Conservation (phyloP, 129 eudicot species). For the Saussurea involucrata region DNA sequence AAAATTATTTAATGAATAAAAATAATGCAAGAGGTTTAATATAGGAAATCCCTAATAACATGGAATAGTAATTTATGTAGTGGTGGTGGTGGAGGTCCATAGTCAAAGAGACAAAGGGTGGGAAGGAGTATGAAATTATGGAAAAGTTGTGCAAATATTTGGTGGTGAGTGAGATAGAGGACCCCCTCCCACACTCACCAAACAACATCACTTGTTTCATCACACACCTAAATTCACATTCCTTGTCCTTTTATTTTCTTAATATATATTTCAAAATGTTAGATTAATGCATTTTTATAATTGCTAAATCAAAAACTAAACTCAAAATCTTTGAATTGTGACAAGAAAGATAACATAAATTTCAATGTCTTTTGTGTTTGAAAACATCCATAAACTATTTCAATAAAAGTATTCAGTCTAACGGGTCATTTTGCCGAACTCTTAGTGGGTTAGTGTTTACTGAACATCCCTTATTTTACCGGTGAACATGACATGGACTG, state of each 20-base stretch:
- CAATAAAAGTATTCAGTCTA: too few species aligned
- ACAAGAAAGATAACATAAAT: too few species aligned
- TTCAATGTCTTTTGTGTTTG: too few species aligned
- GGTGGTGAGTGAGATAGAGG: conserved; percentile 43
- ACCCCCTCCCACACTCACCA: conserved; percentile 36
- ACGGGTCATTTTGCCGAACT: too few species aligned
- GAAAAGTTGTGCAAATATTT: conserved; percentile 38
- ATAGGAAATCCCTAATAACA: conserved; percentile 21
- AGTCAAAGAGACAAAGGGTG: conserved; percentile 43
- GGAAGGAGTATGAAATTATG: conserved; percentile 36
- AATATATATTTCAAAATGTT: conserved; percentile 1
- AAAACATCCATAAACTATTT: too few species aligned
- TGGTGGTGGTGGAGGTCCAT: conserved; percentile 33
- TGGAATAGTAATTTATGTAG: conserved; percentile 13
- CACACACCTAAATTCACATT: conserved; percentile 29
- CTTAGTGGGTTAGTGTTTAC: too few species aligned
- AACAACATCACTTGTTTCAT: conserved; percentile 31
- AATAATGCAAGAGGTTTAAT: not conserved
- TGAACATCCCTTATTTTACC: too few species aligned
- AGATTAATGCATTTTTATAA: not conserved
- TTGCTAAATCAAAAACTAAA: too few species aligned
- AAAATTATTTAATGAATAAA: not conserved
- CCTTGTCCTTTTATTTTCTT: conserved; percentile 14
- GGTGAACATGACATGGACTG: too few species aligned
- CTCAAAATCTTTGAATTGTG: too few species aligned